Evolutionary conservation across 805 yeast species (phyloP).

Genomic region (Pichia sporocuriosa): DNA sequence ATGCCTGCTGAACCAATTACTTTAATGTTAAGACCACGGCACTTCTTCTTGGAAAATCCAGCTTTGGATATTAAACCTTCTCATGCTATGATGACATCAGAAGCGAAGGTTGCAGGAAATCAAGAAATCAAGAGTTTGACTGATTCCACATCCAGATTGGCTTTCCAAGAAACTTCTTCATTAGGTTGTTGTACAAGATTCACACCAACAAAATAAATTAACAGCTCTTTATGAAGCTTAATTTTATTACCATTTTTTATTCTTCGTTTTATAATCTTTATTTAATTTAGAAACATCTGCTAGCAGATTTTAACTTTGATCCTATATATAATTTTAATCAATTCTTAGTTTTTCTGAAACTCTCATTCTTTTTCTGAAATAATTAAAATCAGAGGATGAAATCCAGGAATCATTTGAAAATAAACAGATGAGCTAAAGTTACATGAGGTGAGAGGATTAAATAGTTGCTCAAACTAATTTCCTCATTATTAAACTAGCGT

Average conservation of each 20-base stretch:
- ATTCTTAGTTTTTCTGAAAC: not conserved
- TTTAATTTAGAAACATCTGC: not conserved
- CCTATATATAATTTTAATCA: no score
- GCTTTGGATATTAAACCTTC: conserved; percentile 70
- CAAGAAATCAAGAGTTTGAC: conserved; percentile 35
- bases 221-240: no score
- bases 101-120: conserved; percentile 33
- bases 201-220: conserved; percentile 13
- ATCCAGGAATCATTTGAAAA: not conserved
- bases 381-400: not conserved
- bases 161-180: conserved; percentile 35
- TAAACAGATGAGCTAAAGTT: not conserved
- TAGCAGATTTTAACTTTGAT: not conserved
- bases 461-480: not conserved
- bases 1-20: conserved; percentile 85
- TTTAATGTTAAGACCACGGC: conserved; percentile 68
- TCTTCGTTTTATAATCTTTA: not conserved
- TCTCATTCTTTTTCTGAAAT: not conserved
- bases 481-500: no score
- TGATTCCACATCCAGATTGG: conserved; percentile 47
- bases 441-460: not conserved
- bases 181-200: conserved; percentile 28
- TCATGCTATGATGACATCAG: conserved; percentile 41
- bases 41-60: conserved; percentile 74
- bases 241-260: not conserved